Evolutionary conservation across 108 stramenopile genomes (phyloP).

Genomic region (Stephanodiscus triporus): DNA sequence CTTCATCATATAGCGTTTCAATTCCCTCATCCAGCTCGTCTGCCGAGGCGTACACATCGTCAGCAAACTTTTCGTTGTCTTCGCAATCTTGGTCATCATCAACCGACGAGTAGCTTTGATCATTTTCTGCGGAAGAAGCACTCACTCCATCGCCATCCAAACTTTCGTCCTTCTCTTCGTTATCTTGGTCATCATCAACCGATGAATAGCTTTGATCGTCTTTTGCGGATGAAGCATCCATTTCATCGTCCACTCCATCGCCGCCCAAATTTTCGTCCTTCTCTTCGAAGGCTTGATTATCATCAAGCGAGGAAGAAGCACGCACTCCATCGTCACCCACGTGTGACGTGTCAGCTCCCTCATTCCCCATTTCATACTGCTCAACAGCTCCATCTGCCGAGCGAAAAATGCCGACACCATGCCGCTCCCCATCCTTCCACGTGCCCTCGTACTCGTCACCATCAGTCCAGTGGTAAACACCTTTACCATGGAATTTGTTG

Average conservation of each 20-base stretch:
- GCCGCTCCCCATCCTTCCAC: constrained; percentile 13
- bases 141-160: no score
- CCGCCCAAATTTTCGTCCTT: no score
- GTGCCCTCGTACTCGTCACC: constrained; percentile 18
- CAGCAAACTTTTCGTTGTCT: no score
- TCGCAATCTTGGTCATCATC: neutral
- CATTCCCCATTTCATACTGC: constrained; percentile 21
- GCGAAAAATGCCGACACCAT: constrained; percentile 28
- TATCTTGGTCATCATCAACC: neutral
- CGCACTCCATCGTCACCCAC: no score
- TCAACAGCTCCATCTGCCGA: constrained; percentile 30
- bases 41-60: neutral
- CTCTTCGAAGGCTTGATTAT: no score
- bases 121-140: neutral
- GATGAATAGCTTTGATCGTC: neutral
- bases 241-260: neutral
- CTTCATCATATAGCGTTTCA: neutral
- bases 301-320: no score
- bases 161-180: no score
- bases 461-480: constrained; percentile 21
- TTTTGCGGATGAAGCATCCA: neutral
- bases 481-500: constrained; percentile 19
- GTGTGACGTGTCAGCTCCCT: no score
- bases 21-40: neutral
- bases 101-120: neutral